These are phyloP conservation scores for Sugiyamaella floridensis DNA, from an alignment of 805 yeast genomes.

Conservation along the genomic window DNA sequence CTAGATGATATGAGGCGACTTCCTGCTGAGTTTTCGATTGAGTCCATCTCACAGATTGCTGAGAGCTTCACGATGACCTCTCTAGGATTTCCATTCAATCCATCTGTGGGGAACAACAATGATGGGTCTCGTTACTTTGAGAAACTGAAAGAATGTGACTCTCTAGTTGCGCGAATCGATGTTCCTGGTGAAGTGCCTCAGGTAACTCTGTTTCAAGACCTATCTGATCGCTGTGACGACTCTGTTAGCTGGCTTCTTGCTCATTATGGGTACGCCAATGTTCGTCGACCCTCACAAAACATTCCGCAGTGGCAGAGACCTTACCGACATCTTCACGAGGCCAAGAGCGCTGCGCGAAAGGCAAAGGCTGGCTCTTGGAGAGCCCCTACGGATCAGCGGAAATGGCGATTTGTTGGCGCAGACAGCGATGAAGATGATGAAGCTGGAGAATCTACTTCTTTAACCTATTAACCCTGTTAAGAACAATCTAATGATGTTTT, in stretches of 20 bases:
- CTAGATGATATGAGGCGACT: neutral
- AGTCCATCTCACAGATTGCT: neutral
- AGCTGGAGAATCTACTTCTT: too few species aligned
- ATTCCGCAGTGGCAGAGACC: neutral
- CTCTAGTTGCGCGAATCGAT: neutral
- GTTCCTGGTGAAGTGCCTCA: neutral
- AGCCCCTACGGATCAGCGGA: too few species aligned
- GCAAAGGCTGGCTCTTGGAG: neutral
- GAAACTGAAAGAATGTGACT: neutral
- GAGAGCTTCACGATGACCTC: neutral
- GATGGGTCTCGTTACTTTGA: neutral
- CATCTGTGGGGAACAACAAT: neutral
- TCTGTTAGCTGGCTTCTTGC: neutral
- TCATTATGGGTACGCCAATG: neutral
- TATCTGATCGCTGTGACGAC: neutral
- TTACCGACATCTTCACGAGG: neutral
- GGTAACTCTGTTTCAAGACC: neutral
- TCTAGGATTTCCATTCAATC: neutral
- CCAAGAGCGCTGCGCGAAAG: neutral
- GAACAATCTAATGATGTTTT: too few species aligned
- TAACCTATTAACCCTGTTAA: too few species aligned
- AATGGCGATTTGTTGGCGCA: too few species aligned
- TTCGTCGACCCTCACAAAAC: neutral
- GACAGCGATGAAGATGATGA: too few species aligned
- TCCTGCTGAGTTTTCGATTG: neutral